Conservation (phyloP, 2,329 filamentous ascomycete species). For the Hymenoscyphus fraxineus region DNA sequence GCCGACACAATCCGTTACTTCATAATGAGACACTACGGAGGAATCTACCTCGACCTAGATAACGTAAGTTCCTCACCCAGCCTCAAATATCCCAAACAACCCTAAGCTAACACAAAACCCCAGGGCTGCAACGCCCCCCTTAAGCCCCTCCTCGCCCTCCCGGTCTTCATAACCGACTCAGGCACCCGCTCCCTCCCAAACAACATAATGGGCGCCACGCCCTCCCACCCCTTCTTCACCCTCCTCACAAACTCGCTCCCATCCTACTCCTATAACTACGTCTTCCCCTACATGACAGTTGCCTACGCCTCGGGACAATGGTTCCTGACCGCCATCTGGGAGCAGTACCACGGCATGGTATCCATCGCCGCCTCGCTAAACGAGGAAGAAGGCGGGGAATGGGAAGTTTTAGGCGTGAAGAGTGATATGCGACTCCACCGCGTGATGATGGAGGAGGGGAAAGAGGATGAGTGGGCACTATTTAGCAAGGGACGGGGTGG, state of each 20-base stretch:
- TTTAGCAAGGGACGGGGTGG: constrained; percentile 32
- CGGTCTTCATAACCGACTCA: constrained; percentile 59
- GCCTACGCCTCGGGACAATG: constrained; percentile 69
- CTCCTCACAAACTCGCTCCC: constrained; percentile 61
- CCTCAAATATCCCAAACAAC: neutral
- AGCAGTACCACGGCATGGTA: constrained; percentile 48
- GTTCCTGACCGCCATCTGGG: constrained; percentile 68
- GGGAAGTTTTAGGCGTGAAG: neutral
- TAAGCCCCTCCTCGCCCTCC: constrained; percentile 63
- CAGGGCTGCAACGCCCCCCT: constrained; percentile 65
- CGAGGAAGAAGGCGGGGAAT: neutral
- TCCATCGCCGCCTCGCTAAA: neutral
- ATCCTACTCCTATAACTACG: constrained; percentile 63
- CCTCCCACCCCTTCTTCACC: constrained; percentile 67
- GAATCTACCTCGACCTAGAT: constrained; percentile 71
- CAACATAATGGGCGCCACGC: constrained; percentile 66
- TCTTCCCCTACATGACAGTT: constrained; percentile 70
- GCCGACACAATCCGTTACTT: constrained; percentile 74
- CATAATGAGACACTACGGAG: constrained; percentile 66
- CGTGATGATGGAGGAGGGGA: constrained; percentile 32
- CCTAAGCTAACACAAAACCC: neutral
- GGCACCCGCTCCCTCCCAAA: constrained; percentile 43
- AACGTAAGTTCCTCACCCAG: constrained; percentile 38
- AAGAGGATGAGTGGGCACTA: constrained; percentile 31
- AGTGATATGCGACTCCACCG: constrained; percentile 15